Evolutionary conservation across 768 basidiomycete species (phyloP), one percentile per base, ranked within the genome.

Genomic region (Termitomyces sp.): DNA sequence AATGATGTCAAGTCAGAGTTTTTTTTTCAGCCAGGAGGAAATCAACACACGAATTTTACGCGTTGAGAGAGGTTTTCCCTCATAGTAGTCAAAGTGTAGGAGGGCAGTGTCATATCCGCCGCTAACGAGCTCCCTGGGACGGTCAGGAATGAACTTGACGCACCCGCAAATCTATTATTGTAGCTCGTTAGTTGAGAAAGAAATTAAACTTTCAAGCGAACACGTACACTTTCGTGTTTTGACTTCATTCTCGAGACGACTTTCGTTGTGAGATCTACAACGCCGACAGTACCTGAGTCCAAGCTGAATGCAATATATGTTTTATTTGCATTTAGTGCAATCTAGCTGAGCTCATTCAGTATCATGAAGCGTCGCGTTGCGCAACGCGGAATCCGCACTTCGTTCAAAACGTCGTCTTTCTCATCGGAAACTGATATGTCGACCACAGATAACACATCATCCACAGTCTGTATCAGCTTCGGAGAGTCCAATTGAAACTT

Each of bases 71-170:
- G 81, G 51, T 29, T 72, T 81, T 29, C 82, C 78, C 70, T 82
- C 82, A 15, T 64, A 62, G 57, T 80, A 80, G 63, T 92, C 88
- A 64, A 83, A 86, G 64, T 93, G 91, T 15, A 88, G 66, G 26
- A 93, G 63, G 4, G 76, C 71, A 41, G 77, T 81, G 62, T 94
- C 92, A 64, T 88, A 92, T 2, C 91, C 91, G 5, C 84, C 90
- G 59, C 87, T 90, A 24, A 94, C 77, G 13, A 91, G 65, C 68
- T 93, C 92, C 44, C 75, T 77, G 4, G 88, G 83, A 24, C 89
- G 77, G 65, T 80, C 80, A 7, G 88, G 86, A 58, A 93, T 82
- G 67, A 90, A 92, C 58, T 75, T 81, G 39, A 88, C 83, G 18
- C 80, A 78, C 12, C 82, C 84, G 48, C 87, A 90, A 13, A 93